Conservation (phyloP, 2,329 filamentous ascomycete genomes). For the Fusarium sarcochroum region DNA sequence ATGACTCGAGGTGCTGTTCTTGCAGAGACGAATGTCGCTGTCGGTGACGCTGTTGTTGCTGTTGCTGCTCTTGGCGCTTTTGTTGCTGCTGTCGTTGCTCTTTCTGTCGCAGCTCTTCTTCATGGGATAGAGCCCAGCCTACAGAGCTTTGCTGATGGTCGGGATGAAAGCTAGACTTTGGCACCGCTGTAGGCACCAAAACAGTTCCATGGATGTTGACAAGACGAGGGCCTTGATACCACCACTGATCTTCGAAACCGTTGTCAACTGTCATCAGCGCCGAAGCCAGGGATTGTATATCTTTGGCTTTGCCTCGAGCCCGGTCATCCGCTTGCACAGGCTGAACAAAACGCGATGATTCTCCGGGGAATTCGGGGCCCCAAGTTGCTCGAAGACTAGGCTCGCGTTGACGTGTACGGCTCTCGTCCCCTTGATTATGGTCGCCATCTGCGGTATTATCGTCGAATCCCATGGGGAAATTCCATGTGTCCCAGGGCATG, state of each 20-base stretch:
- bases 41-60: slow-evolving; percentile 10
- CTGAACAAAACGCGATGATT: slow-evolving; percentile 9
- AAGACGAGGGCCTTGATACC: slow-evolving; percentile 62
- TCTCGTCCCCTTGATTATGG: slow-evolving; percentile 4
- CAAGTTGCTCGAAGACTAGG: slow-evolving; percentile 39
- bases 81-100: slow-evolving; percentile 26
- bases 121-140: slow-evolving; percentile 37
- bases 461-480: slow-evolving; percentile 44
- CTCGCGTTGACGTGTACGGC: slow-evolving; percentile 18
- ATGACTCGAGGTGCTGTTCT: slow-evolving; percentile 19
- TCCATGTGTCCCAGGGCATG: slow-evolving; percentile 62
- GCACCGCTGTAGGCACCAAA: slow-evolving; percentile 35
- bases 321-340: slow-evolving; percentile 51
- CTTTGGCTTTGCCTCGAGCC: slow-evolving; percentile 45
- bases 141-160: slow-evolving; percentile 30
- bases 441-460: slow-evolving; percentile 29
- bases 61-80: slow-evolving; percentile 9
- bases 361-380: slow-evolving; percentile 35
- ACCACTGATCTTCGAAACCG: slow-evolving; percentile 71
- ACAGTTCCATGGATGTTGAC: slow-evolving; percentile 44
- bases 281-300: slow-evolving; percentile 64
- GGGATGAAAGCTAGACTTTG: slow-evolving; percentile 26
- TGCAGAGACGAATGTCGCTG: slow-evolving; percentile 31
- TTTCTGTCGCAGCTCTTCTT: slow-evolving; percentile 18
- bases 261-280: slow-evolving; percentile 71